Base-by-base conservation (phyloP, 2,329 filamentous ascomycete species). In the Trichoderma guizhouense region DNA sequence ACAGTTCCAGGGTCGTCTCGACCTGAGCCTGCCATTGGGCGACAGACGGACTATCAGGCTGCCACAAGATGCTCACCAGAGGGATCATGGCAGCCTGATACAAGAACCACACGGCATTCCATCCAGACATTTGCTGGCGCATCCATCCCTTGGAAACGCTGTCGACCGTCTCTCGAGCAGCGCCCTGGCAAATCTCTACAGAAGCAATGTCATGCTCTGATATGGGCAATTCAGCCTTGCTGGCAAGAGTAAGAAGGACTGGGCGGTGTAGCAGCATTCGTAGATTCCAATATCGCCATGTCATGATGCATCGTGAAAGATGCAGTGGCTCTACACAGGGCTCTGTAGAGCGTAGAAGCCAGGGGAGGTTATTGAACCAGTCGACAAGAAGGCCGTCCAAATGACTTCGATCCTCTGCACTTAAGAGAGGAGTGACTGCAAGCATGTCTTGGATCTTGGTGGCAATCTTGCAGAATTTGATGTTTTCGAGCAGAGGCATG, bases 21-120 rank as follows among this genome's bases (percentile, higher is more conserved):
- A 90, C 86, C 78, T 89, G 87, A 74, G 84, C 83, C 74, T 86
- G 85, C 85, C 87, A 90, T 74, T 86, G 83, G 14, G 82, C 77
- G 24, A 86, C 83, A 39, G 82, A 82, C 11, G 84, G 83, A 76
- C 81, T 85, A 72, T 84, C 82, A 81, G 83, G 84, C 78, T 93
- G 90, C 84, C 89, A 91, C 79, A 94, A 93, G 14, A 95, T 84
- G 26, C 89, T 91, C 12, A 95, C 87, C 1, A 95, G 86, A 0
- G 92, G 92, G 9, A 95, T 90, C 90, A 95, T 93, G 74, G 89
- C 89, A 0, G 92, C 92, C 79, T 95, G 92, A 81, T 93, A 95
- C 72, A 93, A 87, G 81, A 94, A 91, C 92, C 92, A 94, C 3
- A 93, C 92, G 0, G 91, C 92, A 78, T 93, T 93, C 92, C 92